Percentiles rank a stretch among this genome's conserved stretches.
phyloP scores from a whole-genome alignment of 2,329 filamentous ascomycete species.

The Pestalotiopsis sp. region DNA sequence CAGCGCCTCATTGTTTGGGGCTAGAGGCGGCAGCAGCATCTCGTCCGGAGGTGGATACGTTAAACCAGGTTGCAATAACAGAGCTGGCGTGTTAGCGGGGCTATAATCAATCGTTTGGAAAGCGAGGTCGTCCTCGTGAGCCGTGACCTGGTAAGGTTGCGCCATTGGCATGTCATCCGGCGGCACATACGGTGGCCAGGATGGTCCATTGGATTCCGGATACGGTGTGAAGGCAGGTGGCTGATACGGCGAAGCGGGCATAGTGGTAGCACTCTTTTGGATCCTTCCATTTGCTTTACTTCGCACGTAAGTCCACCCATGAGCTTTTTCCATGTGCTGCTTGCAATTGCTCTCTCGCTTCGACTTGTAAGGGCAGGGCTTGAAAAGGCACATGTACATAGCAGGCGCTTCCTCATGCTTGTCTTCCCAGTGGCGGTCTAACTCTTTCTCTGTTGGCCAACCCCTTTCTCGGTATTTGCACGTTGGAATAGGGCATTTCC shows the following conservation, averaged over 20 bases:
- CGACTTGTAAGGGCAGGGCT: constrained; percentile 87
- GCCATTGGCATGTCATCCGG: too few relatives aligned
- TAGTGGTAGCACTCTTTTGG: background rate
- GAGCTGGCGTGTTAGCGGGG: too few relatives aligned
- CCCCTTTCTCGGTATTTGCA: constrained; percentile 92
- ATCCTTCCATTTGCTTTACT: constrained; percentile 84
- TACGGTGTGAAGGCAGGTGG: background rate
- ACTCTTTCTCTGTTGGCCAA: constrained; percentile 97
- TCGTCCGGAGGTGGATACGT: too few relatives aligned
- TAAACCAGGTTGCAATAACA: too few relatives aligned
- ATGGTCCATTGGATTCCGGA: background rate
- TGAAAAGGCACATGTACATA: constrained; percentile 82
- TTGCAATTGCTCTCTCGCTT: constrained; percentile 98
- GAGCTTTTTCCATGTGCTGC: constrained; percentile 98
- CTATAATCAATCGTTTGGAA: too few relatives aligned
- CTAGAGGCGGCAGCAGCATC: too few relatives aligned
- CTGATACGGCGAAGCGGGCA: background rate
- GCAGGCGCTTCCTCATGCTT: constrained; percentile 83
- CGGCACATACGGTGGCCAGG: too few relatives aligned
- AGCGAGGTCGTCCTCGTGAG: too few relatives aligned
- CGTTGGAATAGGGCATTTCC: constrained; percentile 81
- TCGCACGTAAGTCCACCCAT: constrained; percentile 87
- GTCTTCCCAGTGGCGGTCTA: constrained; percentile 94
- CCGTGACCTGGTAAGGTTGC: too few relatives aligned
- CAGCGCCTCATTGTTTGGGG: too few relatives aligned